Conservation (phyloP, 2,329 filamentous ascomycete species). For the Davidsoniella australis region DNA sequence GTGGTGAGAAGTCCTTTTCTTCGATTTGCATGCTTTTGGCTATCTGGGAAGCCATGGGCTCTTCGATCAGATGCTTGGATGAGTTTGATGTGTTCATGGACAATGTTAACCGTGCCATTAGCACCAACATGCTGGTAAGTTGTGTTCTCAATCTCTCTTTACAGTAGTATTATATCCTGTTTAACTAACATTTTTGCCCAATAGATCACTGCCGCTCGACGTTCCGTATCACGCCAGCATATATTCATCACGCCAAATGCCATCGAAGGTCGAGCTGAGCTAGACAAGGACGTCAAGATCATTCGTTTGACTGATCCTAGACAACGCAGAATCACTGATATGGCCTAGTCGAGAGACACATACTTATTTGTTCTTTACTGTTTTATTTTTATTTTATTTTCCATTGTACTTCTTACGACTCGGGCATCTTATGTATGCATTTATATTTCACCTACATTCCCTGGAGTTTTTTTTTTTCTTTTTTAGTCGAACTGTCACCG, state of each 20-base stretch:
- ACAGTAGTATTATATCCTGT: neutral
- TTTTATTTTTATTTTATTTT: neutral
- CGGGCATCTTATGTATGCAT: too few species aligned
- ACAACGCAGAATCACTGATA: slow-evolving; percentile 24
- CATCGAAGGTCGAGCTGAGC: slow-evolving; percentile 41
- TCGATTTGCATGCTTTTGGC: slow-evolving; percentile 85
- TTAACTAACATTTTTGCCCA: neutral
- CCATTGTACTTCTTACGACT: neutral
- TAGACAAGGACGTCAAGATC: slow-evolving; percentile 58
- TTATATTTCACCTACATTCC: too few species aligned
- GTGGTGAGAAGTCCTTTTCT: slow-evolving; percentile 94
- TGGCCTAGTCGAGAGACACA: neutral
- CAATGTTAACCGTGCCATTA: slow-evolving; percentile 81
- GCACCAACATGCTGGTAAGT: slow-evolving; percentile 80
- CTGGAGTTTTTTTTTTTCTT: neutral
- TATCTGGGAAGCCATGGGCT: slow-evolving; percentile 97
- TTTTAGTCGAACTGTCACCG: too few species aligned
- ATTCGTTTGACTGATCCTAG: slow-evolving; percentile 49
- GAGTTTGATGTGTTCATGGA: slow-evolving; percentile 99
- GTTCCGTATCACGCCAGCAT: slow-evolving; percentile 80
- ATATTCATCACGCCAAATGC: slow-evolving; percentile 92
- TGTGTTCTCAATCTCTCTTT: neutral
- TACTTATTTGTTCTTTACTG: too few species aligned
- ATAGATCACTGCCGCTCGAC: slow-evolving; percentile 47
- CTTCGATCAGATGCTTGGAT: slow-evolving; percentile 82